These are phyloP conservation scores for Fusarium sp. DNA, from an alignment of 2,329 filamentous ascomycete species.

Conservation along the genomic window DNA sequence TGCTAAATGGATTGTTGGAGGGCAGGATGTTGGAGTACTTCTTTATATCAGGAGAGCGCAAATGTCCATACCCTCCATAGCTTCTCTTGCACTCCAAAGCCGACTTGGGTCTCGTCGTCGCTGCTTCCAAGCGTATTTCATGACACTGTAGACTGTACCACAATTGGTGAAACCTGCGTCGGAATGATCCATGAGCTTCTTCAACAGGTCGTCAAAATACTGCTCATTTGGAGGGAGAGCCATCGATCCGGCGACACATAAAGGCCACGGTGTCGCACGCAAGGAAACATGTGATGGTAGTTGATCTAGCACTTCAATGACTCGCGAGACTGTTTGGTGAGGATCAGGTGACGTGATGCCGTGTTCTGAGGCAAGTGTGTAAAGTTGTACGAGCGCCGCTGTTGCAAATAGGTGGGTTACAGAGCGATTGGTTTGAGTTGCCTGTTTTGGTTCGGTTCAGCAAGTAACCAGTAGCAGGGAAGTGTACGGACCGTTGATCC, in stretches of 20 bases:
- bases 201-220: constrained; percentile 31
- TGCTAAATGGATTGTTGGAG: too few species aligned
- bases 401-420: constrained; percentile 31
- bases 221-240: constrained; percentile 22
- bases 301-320: constrained; percentile 16
- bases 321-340: neutral
- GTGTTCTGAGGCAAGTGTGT: constrained; percentile 1
- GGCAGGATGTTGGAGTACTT: too few species aligned
- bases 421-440: neutral
- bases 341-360: neutral
- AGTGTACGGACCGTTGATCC: neutral
- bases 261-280: constrained; percentile 29
- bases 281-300: constrained; percentile 26
- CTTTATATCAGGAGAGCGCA: constrained; percentile 35
- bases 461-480: neutral
- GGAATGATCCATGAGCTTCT: constrained; percentile 3
- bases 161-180: constrained; percentile 36
- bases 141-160: constrained; percentile 25
- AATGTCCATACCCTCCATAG: constrained; percentile 35
- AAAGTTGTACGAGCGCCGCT: constrained; percentile 32
- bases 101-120: neutral
- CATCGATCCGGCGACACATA: constrained; percentile 33
- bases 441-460: neutral
- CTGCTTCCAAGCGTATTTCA: constrained; percentile 32
- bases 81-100: constrained; percentile 31